Evolutionary conservation across 164 flowering plant species (phyloP), one percentile per base, ranked within the genome.

Genomic region (Macadamia integrifolia): DNA sequence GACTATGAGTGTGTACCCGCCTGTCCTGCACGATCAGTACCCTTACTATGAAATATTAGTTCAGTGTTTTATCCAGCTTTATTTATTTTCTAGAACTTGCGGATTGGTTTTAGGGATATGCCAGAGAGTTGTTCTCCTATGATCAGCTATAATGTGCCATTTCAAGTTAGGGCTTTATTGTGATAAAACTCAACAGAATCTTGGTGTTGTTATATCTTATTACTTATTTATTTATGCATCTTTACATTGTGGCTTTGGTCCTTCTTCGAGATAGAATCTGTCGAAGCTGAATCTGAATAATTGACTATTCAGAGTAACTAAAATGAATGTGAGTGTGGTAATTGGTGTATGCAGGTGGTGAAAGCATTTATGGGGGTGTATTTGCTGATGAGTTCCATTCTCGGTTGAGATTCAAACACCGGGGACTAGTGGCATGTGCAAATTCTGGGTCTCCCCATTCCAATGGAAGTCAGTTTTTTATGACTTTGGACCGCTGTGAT

Each of bases 351-450:
- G 58, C 81, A 93, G 97, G 98, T 53, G 96, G 97, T 55, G 93
- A 90, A 73, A 89, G 92, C 75, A 92, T 94, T 60, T 94, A 94
- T 72, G 99, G 99, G 57, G 75, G 75, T 55, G 65, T 60, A 0
- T 92, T 92, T 75, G 66, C 85, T 42, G 97, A 92, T 69, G 99
- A 94, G 78, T 90, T 85, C 66, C 98, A 94, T 75, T 85, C 99
- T 15, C 93, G 98, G 35, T 80, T 94, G 57, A 80, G 97, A 59
- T 94, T 94, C 75, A 94, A 87, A 59, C 94, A 92, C 72, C 80
- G 98, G 75, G 99, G 99, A 12, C 73, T 92, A 71, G 91, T 94
- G 44, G 99, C 99, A 14, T 86, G 92, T 78, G 98, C 99, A 4
- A 91, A 90, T 84, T 78, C 92, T 57, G 91, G 95, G 23, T 65